phyloP scores from a whole-genome alignment of 495 filamentous ascomycete species.

The Xylaria acuta region DNA sequence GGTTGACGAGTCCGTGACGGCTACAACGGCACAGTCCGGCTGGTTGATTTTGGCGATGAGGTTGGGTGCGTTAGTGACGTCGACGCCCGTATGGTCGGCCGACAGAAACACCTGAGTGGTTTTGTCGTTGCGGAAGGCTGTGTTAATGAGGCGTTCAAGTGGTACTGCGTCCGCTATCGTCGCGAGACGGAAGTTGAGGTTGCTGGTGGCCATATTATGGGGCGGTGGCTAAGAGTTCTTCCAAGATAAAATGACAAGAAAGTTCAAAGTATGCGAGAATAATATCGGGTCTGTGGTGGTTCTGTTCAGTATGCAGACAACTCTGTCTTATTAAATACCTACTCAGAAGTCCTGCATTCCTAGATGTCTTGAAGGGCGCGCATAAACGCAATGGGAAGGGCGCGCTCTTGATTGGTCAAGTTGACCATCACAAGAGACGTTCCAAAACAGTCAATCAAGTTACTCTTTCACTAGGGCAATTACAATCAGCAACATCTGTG shows the following conservation, averaged over 20 bases:
- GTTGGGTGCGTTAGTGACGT: constrained; percentile 35
- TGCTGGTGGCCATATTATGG: constrained; percentile 3
- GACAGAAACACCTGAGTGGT: constrained; percentile 30
- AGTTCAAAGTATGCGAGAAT: neutral
- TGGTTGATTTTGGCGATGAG: constrained; percentile 49
- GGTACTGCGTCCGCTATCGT: constrained; percentile 37
- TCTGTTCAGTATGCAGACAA: neutral
- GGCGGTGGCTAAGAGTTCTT: neutral
- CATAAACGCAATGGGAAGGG: constrained; percentile 7
- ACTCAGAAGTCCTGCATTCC: neutral
- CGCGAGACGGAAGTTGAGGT: constrained; percentile 42
- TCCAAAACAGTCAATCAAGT: neutral
- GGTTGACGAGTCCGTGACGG: constrained; percentile 35
- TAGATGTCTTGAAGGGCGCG: neutral
- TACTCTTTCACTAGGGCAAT: neutral
- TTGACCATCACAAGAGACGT: constrained; percentile 35
- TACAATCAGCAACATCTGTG: neutral
- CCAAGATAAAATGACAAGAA: neutral
- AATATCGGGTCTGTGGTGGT: neutral
- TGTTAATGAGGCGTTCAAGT: constrained; percentile 44
- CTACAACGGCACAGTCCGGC: constrained; percentile 44
- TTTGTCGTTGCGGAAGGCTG: constrained; percentile 41
- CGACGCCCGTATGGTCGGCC: constrained; percentile 33
- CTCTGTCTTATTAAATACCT: neutral
- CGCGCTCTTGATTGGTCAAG: constrained; percentile 26